Conservation (phyloP, 805 yeast species). For the Lachancea thermotolerans region DNA sequence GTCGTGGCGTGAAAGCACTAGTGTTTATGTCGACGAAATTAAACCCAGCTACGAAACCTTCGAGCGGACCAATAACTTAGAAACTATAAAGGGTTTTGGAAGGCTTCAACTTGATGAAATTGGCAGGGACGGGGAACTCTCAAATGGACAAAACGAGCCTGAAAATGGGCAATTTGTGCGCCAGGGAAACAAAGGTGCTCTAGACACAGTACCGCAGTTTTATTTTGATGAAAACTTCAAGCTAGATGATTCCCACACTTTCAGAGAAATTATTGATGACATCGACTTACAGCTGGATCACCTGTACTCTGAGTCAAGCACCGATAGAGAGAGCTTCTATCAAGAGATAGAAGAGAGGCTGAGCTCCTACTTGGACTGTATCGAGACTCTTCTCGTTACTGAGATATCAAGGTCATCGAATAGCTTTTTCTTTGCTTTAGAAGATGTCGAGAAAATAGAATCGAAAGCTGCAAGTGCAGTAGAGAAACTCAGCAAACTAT, state of each 20-base stretch:
- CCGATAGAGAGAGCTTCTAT: slow-evolving; percentile 38
- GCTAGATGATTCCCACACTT: slow-evolving; percentile 82
- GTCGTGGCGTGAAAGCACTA: slow-evolving; percentile 38
- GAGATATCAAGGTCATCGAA: slow-evolving; percentile 82
- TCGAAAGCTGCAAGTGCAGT: slow-evolving; percentile 47
- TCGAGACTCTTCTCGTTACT: slow-evolving; percentile 70
- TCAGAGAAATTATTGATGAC: slow-evolving; percentile 64
- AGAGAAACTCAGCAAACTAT: slow-evolving; percentile 40
- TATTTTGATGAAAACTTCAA: slow-evolving; percentile 65
- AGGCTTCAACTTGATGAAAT: slow-evolving; percentile 24
- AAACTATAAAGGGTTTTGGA: slow-evolving; percentile 30
- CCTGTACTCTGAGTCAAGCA: slow-evolving; percentile 26
- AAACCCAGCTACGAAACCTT: slow-evolving; percentile 41
- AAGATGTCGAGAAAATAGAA: slow-evolving; percentile 63
- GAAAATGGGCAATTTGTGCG: slow-evolving; percentile 10
- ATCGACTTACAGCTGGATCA: slow-evolving; percentile 37
- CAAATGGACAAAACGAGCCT: neutral
- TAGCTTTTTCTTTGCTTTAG: slow-evolving; percentile 78
- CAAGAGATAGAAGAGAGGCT: slow-evolving; percentile 68
- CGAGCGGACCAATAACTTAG: slow-evolving; percentile 37
- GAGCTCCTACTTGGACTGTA: slow-evolving; percentile 75
- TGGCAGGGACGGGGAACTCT: neutral
- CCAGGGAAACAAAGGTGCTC: slow-evolving; percentile 9
- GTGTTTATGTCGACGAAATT: slow-evolving; percentile 39
- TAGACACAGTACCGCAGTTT: slow-evolving; percentile 51